Evolutionary conservation across 352 stramenopile genomes (phyloP).

Genomic region (Phytophthora citrophthora): DNA sequence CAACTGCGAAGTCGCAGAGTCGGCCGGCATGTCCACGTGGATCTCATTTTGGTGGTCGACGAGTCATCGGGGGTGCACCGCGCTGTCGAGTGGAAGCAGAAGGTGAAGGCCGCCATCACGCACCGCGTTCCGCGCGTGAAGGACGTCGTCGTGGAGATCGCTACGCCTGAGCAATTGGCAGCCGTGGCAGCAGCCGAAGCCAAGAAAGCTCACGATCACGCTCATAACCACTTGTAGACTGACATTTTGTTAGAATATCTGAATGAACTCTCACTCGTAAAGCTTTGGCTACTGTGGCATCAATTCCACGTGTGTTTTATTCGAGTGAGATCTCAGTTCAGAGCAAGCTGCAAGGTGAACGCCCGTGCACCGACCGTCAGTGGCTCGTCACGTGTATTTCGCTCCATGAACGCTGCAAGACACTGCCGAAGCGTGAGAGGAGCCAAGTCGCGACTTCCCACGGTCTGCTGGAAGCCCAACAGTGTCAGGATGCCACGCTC

Average conservation of each 20-base stretch:
- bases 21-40: constrained; percentile 62
- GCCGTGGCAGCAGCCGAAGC: constrained; percentile 1
- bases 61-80: constrained; percentile 29
- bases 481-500: constrained; percentile 69
- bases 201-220: constrained; percentile 12
- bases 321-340: too few relatives aligned
- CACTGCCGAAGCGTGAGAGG: constrained; percentile 69
- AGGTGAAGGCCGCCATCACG: constrained; percentile 55
- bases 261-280: neutral
- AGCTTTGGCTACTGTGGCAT: neutral
- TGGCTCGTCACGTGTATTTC: constrained; percentile 39
- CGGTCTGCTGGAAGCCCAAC: constrained; percentile 69
- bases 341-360: constrained; percentile 38
- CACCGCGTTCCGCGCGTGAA: constrained; percentile 58
- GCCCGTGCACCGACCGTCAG: constrained; percentile 80
- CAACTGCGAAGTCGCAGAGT: constrained; percentile 66
- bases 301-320: too few relatives aligned
- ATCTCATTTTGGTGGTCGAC: constrained; percentile 63
- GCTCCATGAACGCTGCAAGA: constrained; percentile 53
- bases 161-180: constrained; percentile 35
- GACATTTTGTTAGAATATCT: constrained; percentile 9
- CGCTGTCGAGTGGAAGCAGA: constrained; percentile 66
- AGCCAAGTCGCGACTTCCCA: constrained; percentile 51
- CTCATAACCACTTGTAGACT: constrained; percentile 12
- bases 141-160: constrained; percentile 68